Evolutionary conservation across 2,329 filamentous ascomycete genomes (phyloP).

Genomic region (Cercospora sp.): DNA sequence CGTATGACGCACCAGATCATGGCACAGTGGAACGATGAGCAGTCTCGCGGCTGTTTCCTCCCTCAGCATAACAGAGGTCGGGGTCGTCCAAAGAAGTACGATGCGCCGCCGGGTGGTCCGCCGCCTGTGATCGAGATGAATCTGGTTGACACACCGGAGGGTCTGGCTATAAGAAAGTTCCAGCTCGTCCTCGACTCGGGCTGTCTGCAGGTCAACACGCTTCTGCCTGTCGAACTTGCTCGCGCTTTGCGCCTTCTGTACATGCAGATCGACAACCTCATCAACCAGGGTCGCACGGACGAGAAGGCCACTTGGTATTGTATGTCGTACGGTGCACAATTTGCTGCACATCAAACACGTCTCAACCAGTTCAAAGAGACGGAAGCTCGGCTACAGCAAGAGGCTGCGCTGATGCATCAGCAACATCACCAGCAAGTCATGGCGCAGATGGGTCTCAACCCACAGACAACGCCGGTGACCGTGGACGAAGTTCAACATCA

Average conservation of each 20-base stretch:
- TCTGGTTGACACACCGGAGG: slow-evolving; percentile 34
- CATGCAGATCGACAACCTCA: slow-evolving; percentile 39
- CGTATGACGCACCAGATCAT: slow-evolving; percentile 28
- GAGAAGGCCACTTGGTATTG: slow-evolving; percentile 30
- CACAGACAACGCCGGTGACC: slow-evolving; percentile 6
- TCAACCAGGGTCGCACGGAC: slow-evolving; percentile 33
- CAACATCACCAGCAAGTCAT: slow-evolving; percentile 28
- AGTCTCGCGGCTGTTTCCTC: slow-evolving; percentile 11
- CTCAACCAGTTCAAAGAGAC: slow-evolving; percentile 31
- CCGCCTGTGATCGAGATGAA: slow-evolving; percentile 29
- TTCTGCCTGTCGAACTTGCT: slow-evolving; percentile 29
- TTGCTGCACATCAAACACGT: slow-evolving; percentile 30
- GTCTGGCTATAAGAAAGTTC: slow-evolving; percentile 34
- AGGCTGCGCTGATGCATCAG: slow-evolving; percentile 28
- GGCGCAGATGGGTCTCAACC: slow-evolving; percentile 26
- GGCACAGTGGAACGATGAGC: slow-evolving; percentile 26
- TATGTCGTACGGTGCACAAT: slow-evolving; percentile 38
- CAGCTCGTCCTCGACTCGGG: slow-evolving; percentile 36
- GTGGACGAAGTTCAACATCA: slow-evolving; percentile 21
- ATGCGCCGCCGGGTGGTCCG: slow-evolving; percentile 19
- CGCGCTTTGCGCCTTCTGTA: slow-evolving; percentile 35
- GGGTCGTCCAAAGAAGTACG: slow-evolving; percentile 32
- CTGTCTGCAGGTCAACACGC: slow-evolving; percentile 34
- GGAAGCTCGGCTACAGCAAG: slow-evolving; percentile 26
- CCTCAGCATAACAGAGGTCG: slow-evolving; percentile 28